Conservation (phyloP, 192 early-diverging fungal genomes). For the Coemansia sp. region DNA sequence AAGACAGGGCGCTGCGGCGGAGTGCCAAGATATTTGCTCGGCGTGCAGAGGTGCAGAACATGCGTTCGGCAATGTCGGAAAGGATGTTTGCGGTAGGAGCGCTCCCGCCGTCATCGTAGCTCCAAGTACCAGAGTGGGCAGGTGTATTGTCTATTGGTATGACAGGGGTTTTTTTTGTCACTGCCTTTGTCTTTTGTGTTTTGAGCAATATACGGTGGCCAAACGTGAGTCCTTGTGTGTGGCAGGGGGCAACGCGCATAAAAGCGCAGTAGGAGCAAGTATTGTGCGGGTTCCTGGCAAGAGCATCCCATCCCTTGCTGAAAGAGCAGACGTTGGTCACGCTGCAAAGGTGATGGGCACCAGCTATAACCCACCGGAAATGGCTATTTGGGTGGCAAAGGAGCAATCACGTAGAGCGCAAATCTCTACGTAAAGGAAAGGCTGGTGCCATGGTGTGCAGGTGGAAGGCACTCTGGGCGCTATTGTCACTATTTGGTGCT, state of each 20-base stretch:
- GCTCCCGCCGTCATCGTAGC: not conserved
- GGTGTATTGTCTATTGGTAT: not conserved
- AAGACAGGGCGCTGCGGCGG: slow-evolving; percentile 21
- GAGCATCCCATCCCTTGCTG: not conserved
- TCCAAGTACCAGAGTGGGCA: not conserved
- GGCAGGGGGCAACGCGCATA: not conserved
- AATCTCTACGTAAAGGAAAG: not conserved
- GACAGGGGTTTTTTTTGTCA: not conserved
- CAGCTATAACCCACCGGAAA: not conserved
- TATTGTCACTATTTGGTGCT: slow-evolving; percentile 4
- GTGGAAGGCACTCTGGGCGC: not conserved
- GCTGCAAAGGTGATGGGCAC: not conserved
- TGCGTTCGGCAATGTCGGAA: slow-evolving; percentile 24
- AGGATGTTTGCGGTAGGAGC: slow-evolving; percentile 35
- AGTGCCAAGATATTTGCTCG: slow-evolving; percentile 16
- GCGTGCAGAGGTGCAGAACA: slow-evolving; percentile 33
- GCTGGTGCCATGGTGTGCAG: not conserved
- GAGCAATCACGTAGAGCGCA: not conserved
- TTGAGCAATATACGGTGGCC: slow-evolving; percentile 2
- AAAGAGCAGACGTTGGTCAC: not conserved
- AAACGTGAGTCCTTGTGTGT: not conserved
- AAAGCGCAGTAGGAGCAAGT: not conserved
- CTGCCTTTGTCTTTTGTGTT: not conserved
- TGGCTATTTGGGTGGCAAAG: not conserved
- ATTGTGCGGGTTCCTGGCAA: not conserved